A percentile compares a stretch with the other conserved stretches of the same genome.
Evolutionary conservation across 1,284 basidiomycete genomes (phyloP).

Genomic region (Leccinum fallax): DNA sequence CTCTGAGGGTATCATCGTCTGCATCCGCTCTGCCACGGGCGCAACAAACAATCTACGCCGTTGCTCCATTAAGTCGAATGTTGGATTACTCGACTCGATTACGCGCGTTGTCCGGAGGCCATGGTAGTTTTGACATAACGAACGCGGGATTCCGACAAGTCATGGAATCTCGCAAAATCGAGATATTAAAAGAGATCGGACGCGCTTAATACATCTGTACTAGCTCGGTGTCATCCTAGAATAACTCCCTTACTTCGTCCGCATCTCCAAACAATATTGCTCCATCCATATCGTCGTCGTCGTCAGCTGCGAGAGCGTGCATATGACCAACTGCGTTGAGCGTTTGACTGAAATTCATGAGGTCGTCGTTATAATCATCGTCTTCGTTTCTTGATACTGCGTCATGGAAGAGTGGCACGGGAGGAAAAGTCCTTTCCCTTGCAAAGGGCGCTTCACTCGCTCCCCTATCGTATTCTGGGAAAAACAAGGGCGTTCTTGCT

Average conservation of each 20-base stretch:
- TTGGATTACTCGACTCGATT: slow-evolving; percentile 79
- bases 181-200: slow-evolving; percentile 77
- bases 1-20: slow-evolving; percentile 32
- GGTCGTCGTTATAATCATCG: slow-evolving; percentile 42
- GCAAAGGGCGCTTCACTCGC: slow-evolving; percentile 39
- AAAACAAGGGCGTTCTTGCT: slow-evolving; percentile 64
- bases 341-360: slow-evolving; percentile 76
- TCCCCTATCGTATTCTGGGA: slow-evolving; percentile 58
- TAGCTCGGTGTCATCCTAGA: slow-evolving; percentile 24
- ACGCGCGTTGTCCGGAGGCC: slow-evolving; percentile 80
- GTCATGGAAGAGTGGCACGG: slow-evolving; percentile 49
- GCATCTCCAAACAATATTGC: slow-evolving; percentile 78
- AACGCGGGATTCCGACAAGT: slow-evolving; percentile 76
- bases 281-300: slow-evolving; percentile 75
- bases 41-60: slow-evolving; percentile 64
- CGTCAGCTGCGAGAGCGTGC: slow-evolving; percentile 58
- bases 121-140: slow-evolving; percentile 79
- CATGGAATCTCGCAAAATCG: slow-evolving; percentile 55
- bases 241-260: slow-evolving; percentile 67
- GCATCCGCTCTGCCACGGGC: slow-evolving; percentile 39
- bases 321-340: slow-evolving; percentile 59
- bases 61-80: slow-evolving; percentile 79
- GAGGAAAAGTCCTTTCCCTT: slow-evolving; percentile 36
- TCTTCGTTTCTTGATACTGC: slow-evolving; percentile 38
- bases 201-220: slow-evolving; percentile 47